Base-by-base conservation (phyloP, 306 rosid genomes). In the Malus orientalis region DNA sequence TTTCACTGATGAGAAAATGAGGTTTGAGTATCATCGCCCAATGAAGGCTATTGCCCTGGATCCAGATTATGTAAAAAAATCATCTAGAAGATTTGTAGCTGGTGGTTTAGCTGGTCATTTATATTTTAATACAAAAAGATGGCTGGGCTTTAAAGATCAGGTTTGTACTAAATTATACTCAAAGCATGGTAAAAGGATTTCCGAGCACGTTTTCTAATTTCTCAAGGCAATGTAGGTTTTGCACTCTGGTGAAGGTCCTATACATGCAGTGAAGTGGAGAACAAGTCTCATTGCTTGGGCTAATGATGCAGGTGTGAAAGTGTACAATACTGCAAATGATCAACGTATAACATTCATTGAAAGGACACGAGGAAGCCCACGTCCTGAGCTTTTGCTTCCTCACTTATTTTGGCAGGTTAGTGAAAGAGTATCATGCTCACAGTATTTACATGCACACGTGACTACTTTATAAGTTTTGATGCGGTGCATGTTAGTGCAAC, bases 391-490 rank as follows among this genome's bases (percentile, higher is more conserved):
- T 79, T 82, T 95, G 88, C 87, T 85, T 76, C 99, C 99, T 82
- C 98, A 95, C 81, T 82, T 95, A 83, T 97, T 91, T 82, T 95
- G 99, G 99, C 98, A 92, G 97, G 99, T 95, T 82, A 75, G 97
- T 88, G 74, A 71, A 67, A 83, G 71, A 73, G 79, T 70, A 59
- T 23, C 55, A 49, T 49, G 71, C 25, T 12, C 47, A 30, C 53
- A 16, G 70, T 63, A 66, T 12, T 72, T 25, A 8, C 20, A 8
- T 57, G 27, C 61, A 40, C 27, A 30, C 51, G 58, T 65, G 67
- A 38, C 2, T 66, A 9, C 54, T 19, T 33, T 32, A 33, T 53
- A 54, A 54, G 36, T n/a, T 15, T 73, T 72, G 61, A 22, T 16
- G 8, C 9, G 51, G 32, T n/a, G 53, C 15, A 36, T 55, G 42